A percentile compares a stretch with the other conserved stretches of the same genome.
Conservation (phyloP, 2,329 filamentous ascomycete species). For the Colletotrichum sp. region DNA sequence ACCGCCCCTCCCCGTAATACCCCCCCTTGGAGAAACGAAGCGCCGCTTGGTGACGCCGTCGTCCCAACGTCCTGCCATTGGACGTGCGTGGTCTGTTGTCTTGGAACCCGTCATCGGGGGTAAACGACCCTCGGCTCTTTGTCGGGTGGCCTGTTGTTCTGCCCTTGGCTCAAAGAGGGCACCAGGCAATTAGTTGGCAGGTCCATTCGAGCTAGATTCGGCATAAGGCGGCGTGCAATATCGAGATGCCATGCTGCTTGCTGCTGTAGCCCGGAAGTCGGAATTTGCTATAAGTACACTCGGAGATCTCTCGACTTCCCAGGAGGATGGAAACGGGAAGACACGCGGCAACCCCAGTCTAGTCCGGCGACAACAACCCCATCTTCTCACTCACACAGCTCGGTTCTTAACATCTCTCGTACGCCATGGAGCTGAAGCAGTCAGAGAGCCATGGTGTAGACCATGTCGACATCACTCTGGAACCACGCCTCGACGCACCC, state of each 20-base stretch:
- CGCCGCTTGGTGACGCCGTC: neutral
- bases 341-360: neutral
- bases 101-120: neutral
- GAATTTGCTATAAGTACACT: neutral
- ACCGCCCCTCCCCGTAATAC: neutral
- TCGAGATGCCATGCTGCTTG: neutral
- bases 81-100: neutral
- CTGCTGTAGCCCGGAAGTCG: neutral
- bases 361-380: neutral
- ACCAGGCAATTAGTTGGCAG: neutral
- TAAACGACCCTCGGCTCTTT: neutral
- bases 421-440: slow-evolving; percentile 5
- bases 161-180: neutral
- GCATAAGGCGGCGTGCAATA: neutral
- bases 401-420: no score
- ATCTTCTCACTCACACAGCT: neutral
- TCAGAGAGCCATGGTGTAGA: neutral
- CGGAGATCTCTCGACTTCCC: neutral
- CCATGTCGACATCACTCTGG: neutral
- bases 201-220: neutral
- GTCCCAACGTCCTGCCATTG: neutral
- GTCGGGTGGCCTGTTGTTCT: neutral
- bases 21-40: neutral
- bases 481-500: neutral
- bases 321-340: neutral